phyloP scores from a whole-genome alignment of 2,329 filamentous ascomycete genomes.

The Ambrosiella beaveri region DNA sequence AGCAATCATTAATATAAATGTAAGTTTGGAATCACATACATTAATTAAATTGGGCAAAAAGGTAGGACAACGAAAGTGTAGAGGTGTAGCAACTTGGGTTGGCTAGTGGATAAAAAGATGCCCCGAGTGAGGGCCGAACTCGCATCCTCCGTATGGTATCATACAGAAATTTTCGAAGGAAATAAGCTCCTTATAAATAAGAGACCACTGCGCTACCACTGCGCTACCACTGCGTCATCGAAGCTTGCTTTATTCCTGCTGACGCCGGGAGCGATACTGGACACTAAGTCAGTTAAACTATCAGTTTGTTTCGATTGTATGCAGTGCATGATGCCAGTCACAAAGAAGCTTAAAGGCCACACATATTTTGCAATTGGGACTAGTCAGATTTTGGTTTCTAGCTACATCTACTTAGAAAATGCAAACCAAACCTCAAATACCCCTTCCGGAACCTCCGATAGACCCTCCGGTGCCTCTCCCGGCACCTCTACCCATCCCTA shows the following conservation, averaged over 20 bases:
- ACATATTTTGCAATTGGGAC: too few relatives aligned
- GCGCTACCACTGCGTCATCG: slow-evolving; percentile 13
- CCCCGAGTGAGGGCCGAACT: slow-evolving; percentile 14
- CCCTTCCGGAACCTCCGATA: not conserved
- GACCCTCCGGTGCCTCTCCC: not conserved
- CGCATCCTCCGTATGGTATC: slow-evolving; percentile 14
- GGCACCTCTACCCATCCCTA: not conserved
- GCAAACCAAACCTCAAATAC: not conserved
- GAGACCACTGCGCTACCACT: slow-evolving; percentile 13
- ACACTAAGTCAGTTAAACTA: not conserved
- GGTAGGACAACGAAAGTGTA: not conserved
- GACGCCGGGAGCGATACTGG: not conserved
- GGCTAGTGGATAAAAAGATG: slow-evolving; percentile 4
- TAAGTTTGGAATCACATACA: not conserved
- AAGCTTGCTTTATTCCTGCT: slow-evolving; percentile 5
- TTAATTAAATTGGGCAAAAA: not conserved
- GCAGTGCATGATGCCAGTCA: too few relatives aligned
- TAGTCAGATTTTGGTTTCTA: too few relatives aligned
- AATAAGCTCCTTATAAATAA: slow-evolving; percentile 12
- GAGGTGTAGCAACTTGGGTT: not conserved
- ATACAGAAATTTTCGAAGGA: slow-evolving; percentile 5
- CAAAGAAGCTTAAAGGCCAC: too few relatives aligned
- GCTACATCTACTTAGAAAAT: too few relatives aligned
- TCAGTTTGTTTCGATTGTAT: too few relatives aligned
- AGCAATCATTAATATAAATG: not conserved